These are phyloP conservation scores for Termitomyces sp. DNA, from an alignment of 768 basidiomycete genomes.

Conservation along the genomic window DNA sequence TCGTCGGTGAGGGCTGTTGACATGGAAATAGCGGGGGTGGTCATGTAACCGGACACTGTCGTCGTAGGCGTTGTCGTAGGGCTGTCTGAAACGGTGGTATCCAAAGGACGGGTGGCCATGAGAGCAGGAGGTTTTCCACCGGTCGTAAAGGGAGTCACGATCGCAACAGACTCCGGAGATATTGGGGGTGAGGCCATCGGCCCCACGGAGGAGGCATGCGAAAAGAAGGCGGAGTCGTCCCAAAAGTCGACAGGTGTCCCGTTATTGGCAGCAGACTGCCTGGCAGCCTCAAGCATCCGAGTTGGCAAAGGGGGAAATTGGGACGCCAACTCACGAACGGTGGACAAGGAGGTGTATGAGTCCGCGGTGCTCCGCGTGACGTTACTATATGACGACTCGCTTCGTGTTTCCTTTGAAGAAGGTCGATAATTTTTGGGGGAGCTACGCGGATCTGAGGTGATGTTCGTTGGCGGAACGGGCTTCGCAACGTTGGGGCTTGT, in stretches of 20 bases:
- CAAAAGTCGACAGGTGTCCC: not conserved
- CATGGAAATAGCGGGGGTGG: constrained; percentile 5
- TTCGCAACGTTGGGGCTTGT: too few relatives aligned
- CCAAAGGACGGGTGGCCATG: not conserved
- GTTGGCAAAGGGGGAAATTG: constrained; percentile 53
- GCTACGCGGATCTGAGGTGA: not conserved
- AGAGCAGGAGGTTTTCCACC: not conserved
- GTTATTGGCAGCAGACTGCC: not conserved
- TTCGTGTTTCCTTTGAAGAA: not conserved
- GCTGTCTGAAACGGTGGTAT: not conserved
- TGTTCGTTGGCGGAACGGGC: not conserved
- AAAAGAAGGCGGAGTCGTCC: constrained; percentile 5
- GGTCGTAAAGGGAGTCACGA: not conserved
- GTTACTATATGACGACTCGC: constrained; percentile 9
- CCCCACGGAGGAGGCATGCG: not conserved
- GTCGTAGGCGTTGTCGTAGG: constrained; percentile 1
- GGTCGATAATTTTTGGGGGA: not conserved
- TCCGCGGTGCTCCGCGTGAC: constrained; percentile 21
- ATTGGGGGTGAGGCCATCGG: not conserved
- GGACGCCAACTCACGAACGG: constrained; percentile 46
- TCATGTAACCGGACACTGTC: not conserved
- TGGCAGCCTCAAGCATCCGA: constrained; percentile 20
- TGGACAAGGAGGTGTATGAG: constrained; percentile 37
- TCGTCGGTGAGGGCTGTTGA: constrained; percentile 2
- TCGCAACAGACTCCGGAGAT: not conserved